Evolutionary conservation across 345 rosid species (phyloP).

Genomic region (Eucalyptus erythrocorys): DNA sequence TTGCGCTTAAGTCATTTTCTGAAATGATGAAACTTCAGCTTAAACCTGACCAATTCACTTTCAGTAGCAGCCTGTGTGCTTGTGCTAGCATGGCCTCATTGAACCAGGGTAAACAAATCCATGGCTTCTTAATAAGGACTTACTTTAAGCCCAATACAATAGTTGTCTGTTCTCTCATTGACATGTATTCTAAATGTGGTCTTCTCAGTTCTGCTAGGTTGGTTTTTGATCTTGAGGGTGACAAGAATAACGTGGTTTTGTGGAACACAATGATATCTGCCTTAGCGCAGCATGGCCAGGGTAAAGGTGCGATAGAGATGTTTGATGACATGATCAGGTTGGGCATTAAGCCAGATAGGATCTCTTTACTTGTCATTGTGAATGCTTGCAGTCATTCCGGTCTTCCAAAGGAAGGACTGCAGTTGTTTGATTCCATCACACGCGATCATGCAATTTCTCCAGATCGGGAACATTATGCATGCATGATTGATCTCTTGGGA

Average conservation of each 20-base stretch:
- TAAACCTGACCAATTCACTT: conserved; percentile 68
- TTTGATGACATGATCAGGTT: conserved; percentile 38
- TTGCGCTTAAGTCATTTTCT: conserved; percentile 34
- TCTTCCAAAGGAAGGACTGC: conserved; percentile 46
- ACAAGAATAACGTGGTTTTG: conserved; percentile 42
- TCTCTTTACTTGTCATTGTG: conserved; percentile 49
- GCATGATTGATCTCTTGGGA: conserved; percentile 68
- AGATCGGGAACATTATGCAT: conserved; percentile 62
- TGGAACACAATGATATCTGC: conserved; percentile 90
- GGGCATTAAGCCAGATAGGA: conserved; percentile 42
- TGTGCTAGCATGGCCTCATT: conserved; percentile 57
- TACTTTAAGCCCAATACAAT: conserved; percentile 44
- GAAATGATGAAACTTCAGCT: conserved; percentile 34
- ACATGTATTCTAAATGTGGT: conserved; percentile 83
- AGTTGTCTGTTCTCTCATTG: conserved; percentile 65
- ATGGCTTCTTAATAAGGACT: conserved; percentile 40
- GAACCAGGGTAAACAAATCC: conserved; percentile 62
- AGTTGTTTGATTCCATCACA: conserved; percentile 40
- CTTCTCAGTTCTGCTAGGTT: conserved; percentile 26
- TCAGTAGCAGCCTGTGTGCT: conserved; percentile 73
- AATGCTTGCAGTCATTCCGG: conserved; percentile 72
- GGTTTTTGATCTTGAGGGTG: conserved; percentile 27
- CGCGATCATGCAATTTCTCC: conserved; percentile 31
- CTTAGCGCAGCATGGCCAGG: conserved; percentile 62
- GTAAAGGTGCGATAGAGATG: conserved; percentile 35